These are phyloP conservation scores for Dactylellina leptospora DNA, from an alignment of 2,329 filamentous ascomycete genomes.

Conservation along the genomic window DNA sequence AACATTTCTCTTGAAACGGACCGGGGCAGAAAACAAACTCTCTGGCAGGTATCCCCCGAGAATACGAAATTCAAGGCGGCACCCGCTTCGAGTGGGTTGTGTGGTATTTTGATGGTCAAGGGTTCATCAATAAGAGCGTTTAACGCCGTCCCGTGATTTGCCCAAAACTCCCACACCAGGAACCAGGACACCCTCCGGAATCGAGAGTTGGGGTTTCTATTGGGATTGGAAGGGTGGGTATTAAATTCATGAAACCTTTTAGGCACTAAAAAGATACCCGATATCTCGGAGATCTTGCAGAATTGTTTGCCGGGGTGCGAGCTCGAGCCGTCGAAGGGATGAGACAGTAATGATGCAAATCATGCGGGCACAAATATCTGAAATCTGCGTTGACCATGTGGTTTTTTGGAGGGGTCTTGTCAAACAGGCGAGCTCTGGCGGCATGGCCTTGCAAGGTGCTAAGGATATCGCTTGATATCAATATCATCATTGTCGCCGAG, in stretches of 20 bases:
- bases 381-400: constrained; percentile 50
- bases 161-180: constrained; percentile 48
- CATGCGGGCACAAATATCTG: background rate
- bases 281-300: constrained; percentile 54
- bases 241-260: constrained; percentile 44
- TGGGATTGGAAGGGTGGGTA: constrained; percentile 11
- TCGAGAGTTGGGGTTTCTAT: background rate
- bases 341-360: constrained; percentile 40
- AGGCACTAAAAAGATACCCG: constrained; percentile 49
- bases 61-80: constrained; percentile 25
- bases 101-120: constrained; percentile 52
- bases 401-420: constrained; percentile 51
- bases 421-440: constrained; percentile 12
- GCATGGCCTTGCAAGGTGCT: background rate
- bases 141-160: constrained; percentile 54
- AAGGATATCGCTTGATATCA: constrained; percentile 25
- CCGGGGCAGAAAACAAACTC: constrained; percentile 24
- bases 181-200: background rate
- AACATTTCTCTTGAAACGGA: constrained; percentile 23
- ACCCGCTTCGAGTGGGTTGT: constrained; percentile 47
- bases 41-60: constrained; percentile 11
- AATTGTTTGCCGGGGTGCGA: constrained; percentile 19
- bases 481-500: constrained; percentile 32
- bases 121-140: constrained; percentile 47
- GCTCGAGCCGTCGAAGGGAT: constrained; percentile 21